Evolutionary conservation across 164 flowering plant species (phyloP), one percentile per base, ranked within the genome.

Genomic region (Echeveria elegans): DNA sequence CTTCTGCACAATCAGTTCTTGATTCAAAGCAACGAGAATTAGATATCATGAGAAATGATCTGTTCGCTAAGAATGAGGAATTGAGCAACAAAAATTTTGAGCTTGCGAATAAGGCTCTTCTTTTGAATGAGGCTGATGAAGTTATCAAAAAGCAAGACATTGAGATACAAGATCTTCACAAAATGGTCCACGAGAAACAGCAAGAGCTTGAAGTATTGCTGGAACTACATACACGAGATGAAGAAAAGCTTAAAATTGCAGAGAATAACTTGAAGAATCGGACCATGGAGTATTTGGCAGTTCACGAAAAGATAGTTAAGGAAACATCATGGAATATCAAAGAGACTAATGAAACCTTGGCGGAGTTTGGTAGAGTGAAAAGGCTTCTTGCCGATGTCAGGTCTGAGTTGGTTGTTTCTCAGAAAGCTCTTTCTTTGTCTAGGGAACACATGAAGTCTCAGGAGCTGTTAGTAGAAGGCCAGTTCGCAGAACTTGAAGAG

Each of bases 331-430:
- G 73, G 53, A 75, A 79, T 60, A 34, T 70, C 64, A 65, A 66
- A 19, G 82, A 80, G 70, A 72, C 80, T 64, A 77, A 77, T 75
- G 76, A 76, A 69, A 75, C 86, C 26, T 15, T 82, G 64, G 75
- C 80, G 59, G 90, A 82, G 45, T 86, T 90, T 61, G 74, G 69
- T 65, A 82, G 85, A 69, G 89, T 88, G 71, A 86, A 76, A 72
- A 80, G 67, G 67, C 88, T 93, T 74, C 88, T 93, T 65, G 67
- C 72, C 65, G 86, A 82, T 73, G 89, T 90, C 74, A 87, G 86
- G 77, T 78, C 85, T 62, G 94, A 87, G 75, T 74, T 93, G 72
- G 80, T 87, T 71, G 78, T 82, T 66, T 82, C 89, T 31, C 92
- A 88, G 72, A 81, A 84, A 71, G 82, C 85, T 68, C 74, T 93